Evolutionary conservation across 2,329 filamentous ascomycete species (phyloP).

Genomic region (Chaetomium olivaceum): DNA sequence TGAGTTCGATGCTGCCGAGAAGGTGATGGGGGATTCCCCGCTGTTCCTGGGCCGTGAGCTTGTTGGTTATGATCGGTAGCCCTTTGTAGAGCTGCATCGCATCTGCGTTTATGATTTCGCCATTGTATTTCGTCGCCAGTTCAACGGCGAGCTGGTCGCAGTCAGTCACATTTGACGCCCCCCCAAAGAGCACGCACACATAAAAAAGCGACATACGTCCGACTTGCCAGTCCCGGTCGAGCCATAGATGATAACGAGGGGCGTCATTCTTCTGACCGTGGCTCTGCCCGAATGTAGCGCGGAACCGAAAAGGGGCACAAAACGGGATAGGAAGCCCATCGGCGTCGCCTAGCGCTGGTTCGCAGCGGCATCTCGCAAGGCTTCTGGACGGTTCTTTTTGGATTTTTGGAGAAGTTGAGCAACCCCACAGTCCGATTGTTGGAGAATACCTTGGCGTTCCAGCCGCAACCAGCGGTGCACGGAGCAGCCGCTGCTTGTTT

Average conservation of each 20-base stretch:
- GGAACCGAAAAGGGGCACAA: conserved; percentile 4
- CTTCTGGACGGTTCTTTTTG: neutral
- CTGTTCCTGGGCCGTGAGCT: conserved; percentile 74
- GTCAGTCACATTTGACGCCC: conserved; percentile 8
- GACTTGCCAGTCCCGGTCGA: conserved; percentile 41
- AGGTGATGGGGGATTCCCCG: conserved; percentile 85
- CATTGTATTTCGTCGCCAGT: conserved; percentile 77
- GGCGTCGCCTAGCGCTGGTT: neutral
- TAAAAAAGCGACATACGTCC: conserved; percentile 36
- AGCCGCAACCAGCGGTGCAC: conserved; percentile 11
- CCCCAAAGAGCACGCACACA: neutral
- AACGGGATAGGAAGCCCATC: conserved; percentile 22
- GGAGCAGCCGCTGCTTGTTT: conserved; percentile 14
- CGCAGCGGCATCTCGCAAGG: conserved; percentile 11
- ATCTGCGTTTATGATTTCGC: conserved; percentile 95
- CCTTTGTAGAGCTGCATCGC: conserved; percentile 97
- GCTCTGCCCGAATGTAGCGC: conserved; percentile 6
- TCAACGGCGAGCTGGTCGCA: conserved; percentile 76
- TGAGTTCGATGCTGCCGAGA: conserved; percentile 72
- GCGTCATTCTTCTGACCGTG: conserved; percentile 26
- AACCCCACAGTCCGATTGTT: conserved; percentile 10
- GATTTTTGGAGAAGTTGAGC: conserved; percentile 6
- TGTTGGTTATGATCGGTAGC: conserved; percentile 92
- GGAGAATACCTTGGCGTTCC: conserved; percentile 7
- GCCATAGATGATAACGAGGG: conserved; percentile 35